Percentiles rank a stretch among this genome's conserved stretches.
Conservation (phyloP, 2,329 filamentous ascomycete genomes). For the Claviceps sp. region DNA sequence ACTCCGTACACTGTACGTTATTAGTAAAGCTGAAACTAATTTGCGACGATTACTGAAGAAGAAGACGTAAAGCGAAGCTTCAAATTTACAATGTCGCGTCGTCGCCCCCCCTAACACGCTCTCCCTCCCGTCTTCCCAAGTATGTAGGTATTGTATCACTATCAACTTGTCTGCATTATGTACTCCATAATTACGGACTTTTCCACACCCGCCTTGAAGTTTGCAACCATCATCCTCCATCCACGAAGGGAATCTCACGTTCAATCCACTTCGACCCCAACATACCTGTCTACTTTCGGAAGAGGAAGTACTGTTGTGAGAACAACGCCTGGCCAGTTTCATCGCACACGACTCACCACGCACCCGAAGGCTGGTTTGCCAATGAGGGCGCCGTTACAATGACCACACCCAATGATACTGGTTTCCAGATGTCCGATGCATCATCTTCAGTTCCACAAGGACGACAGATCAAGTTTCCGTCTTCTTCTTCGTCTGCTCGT, state of each 20-base stretch:
- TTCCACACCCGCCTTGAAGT: no score
- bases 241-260: neutral
- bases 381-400: conserved; percentile 16
- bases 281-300: neutral
- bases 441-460: conserved; percentile 29
- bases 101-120: conserved; percentile 19
- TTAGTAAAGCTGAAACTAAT: no score
- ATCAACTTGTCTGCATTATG: neutral
- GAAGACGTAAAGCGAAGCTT: conserved; percentile 6
- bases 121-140: neutral
- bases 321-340: neutral
- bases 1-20: no score
- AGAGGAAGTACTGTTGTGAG: neutral
- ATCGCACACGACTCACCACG: neutral
- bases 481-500: conserved; percentile 38
- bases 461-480: conserved; percentile 25
- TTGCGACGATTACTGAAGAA: no score
- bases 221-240: neutral
- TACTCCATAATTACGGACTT: no score
- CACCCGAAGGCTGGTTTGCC: neutral
- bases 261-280: neutral
- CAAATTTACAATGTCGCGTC: conserved; percentile 26
- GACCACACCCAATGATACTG: conserved; percentile 42
- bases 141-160: no score
- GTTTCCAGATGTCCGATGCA: conserved; percentile 44